Conservation (phyloP, 2,329 filamentous ascomycete species). For the Ceratocystis cubensis region DNA sequence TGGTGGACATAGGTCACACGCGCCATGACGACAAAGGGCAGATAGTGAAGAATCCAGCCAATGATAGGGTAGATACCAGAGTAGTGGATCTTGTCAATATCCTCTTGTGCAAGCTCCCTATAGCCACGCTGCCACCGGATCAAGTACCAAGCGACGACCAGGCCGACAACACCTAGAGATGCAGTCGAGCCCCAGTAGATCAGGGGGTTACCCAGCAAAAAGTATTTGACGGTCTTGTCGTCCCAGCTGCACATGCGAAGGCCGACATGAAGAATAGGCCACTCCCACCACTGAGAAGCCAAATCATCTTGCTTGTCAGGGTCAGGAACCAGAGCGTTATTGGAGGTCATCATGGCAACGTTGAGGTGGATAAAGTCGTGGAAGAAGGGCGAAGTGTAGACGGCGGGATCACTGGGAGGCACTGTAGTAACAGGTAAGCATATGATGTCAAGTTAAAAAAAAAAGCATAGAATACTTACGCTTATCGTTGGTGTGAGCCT, state of each 20-base stretch:
- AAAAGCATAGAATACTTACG: conserved; percentile 43
- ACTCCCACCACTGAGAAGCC: conserved; percentile 95
- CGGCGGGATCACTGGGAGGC: conserved; percentile 73
- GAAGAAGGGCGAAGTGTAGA: conserved; percentile 93
- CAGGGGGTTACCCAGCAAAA: conserved; percentile 89
- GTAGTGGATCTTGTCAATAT: conserved; percentile 93
- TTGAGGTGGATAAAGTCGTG: conserved; percentile 97
- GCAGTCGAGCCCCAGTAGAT: conserved; percentile 92
- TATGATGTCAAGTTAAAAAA: conserved; percentile 18
- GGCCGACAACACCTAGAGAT: conserved; percentile 58
- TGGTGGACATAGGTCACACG: conserved; percentile 98
- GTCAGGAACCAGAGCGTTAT: conserved; percentile 94
- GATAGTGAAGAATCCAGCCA: conserved; percentile 92
- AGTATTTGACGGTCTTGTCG: conserved; percentile 91
- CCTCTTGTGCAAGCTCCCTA: conserved; percentile 60
- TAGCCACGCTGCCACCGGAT: conserved; percentile 95
- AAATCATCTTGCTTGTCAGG: conserved; percentile 98
- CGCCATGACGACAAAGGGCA: conserved; percentile 94
- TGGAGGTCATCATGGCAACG: conserved; percentile 99
- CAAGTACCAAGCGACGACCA: conserved; percentile 70
- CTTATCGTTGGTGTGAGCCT: conserved; percentile 87
- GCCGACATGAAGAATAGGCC: conserved; percentile 89
- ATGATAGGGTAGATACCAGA: conserved; percentile 79
- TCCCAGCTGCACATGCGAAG: conserved; percentile 99
- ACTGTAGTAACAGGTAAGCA: conserved; percentile 43